A percentile compares a stretch with the other conserved stretches of the same genome.
Conservation (phyloP, 2,329 filamentous ascomycete species). For the Thermomyces lanuginosus region DNA sequence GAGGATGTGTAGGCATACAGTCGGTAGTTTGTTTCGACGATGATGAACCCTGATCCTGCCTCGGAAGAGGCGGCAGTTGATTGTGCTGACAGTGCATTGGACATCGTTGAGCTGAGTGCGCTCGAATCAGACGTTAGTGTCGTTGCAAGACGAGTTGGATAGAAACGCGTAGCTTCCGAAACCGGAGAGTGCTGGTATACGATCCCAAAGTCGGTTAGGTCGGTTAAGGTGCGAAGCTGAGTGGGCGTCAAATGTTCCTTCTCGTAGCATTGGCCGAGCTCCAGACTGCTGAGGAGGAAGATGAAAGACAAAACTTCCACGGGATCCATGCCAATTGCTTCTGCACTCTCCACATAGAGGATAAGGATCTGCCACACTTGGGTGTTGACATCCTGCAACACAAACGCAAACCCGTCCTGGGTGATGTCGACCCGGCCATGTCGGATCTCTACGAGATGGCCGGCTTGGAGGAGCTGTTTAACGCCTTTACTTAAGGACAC, state of each 20-base stretch:
- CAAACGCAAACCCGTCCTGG: conserved; percentile 80
- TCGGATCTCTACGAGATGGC: conserved; percentile 56
- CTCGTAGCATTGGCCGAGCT: conserved; percentile 81
- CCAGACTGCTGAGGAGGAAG: conserved; percentile 84
- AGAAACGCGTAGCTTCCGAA: conserved; percentile 42
- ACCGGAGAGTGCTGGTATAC: conserved; percentile 46
- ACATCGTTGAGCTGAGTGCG: conserved; percentile 54
- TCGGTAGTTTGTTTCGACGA: conserved; percentile 95
- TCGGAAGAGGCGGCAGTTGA: conserved; percentile 15
- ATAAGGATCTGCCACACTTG: conserved; percentile 94
- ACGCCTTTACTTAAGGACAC: conserved; percentile 55
- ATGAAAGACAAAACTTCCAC: conserved; percentile 93
- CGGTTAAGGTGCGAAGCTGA: conserved; percentile 75
- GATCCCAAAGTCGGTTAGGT: conserved; percentile 81
- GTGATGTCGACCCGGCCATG: conserved; percentile 56
- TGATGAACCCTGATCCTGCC: conserved; percentile 54
- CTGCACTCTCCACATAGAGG: conserved; percentile 76
- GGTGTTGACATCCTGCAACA: conserved; percentile 86
- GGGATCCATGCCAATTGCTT: conserved; percentile 59
- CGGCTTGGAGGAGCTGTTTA: conserved; percentile 65
- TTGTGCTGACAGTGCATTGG: conserved; percentile 40
- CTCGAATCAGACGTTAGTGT: conserved; percentile 69
- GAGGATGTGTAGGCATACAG: conserved; percentile 94
- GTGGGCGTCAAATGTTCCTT: conserved; percentile 67
- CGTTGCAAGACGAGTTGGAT: conserved; percentile 84